A percentile compares a stretch with the other conserved stretches of the same genome.
phyloP scores from a whole-genome alignment of 1,139 yeast genomes.

The Candida gigantensis region DNA sequence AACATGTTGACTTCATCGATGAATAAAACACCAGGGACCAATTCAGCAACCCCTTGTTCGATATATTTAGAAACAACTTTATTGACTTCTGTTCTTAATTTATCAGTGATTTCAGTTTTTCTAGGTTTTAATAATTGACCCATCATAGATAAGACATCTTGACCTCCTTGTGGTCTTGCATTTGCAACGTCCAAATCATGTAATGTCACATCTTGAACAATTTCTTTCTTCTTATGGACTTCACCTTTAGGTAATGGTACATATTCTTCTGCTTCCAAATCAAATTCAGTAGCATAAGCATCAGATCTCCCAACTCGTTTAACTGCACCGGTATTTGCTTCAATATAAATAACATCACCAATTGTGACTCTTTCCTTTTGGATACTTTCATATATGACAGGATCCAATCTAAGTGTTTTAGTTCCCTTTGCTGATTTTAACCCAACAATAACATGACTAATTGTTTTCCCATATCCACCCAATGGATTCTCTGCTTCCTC shows the following conservation, averaged over 20 bases:
- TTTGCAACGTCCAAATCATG: slow-evolving; percentile 97
- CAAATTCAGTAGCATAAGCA: slow-evolving; percentile 97
- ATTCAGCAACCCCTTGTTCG: slow-evolving; percentile 97
- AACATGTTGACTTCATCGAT: slow-evolving; percentile 98
- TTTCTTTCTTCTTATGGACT: slow-evolving; percentile 97
- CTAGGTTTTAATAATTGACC: slow-evolving; percentile 95
- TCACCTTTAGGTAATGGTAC: slow-evolving; percentile 99
- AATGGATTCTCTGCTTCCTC: slow-evolving; percentile 97
- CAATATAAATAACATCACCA: slow-evolving; percentile 96
- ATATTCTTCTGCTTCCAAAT: slow-evolving; percentile 96
- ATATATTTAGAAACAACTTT: slow-evolving; percentile 94
- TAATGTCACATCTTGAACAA: slow-evolving; percentile 94
- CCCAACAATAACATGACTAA: slow-evolving; percentile 91
- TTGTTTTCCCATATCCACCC: slow-evolving; percentile 97
- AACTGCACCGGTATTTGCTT: slow-evolving; percentile 96
- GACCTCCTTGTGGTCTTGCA: slow-evolving; percentile 98
- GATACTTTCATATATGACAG: slow-evolving; percentile 91
- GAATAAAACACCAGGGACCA: slow-evolving; percentile 95
- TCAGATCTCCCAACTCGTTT: slow-evolving; percentile 97
- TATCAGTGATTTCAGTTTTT: slow-evolving; percentile 98
- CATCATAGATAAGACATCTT: slow-evolving; percentile 98
- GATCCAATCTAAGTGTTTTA: slow-evolving; percentile 87
- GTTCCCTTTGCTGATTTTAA: slow-evolving; percentile 96
- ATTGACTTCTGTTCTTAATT: slow-evolving; percentile 88
- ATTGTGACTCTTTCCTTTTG: slow-evolving; percentile 93